phyloP scores from a whole-genome alignment of 345 rosid species.

The Toxicodendron radicans region DNA sequence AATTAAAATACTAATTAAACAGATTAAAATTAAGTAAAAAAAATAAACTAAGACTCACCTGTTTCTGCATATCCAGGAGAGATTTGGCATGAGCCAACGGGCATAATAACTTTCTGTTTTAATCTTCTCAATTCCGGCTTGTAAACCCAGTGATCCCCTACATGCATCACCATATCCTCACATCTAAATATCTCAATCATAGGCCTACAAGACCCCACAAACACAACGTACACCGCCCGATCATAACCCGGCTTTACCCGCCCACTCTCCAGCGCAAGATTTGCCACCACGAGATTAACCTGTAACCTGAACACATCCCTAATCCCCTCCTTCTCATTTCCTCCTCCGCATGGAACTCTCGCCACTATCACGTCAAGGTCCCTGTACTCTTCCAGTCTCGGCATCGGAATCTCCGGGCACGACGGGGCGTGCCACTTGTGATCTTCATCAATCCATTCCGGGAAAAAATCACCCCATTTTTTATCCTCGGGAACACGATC shows the following conservation, averaged over 20 bases:
- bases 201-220: constrained; percentile 70
- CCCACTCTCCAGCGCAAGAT: constrained; percentile 56
- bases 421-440: constrained; percentile 21
- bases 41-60: constrained; percentile 45
- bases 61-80: constrained; percentile 43
- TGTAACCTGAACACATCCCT: constrained; percentile 81
- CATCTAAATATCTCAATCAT: constrained; percentile 83
- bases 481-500: constrained; percentile 30
- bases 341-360: constrained; percentile 56
- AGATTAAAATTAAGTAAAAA: too few relatives aligned
- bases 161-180: constrained; percentile 58
- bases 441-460: constrained; percentile 73
- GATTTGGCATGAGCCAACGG: constrained; percentile 81
- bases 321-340: constrained; percentile 30
- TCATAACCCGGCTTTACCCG: constrained; percentile 10
- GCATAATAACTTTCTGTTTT: constrained; percentile 69
- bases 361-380: constrained; percentile 70
- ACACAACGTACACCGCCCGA: constrained; percentile 49
- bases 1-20: too few relatives aligned
- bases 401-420: constrained; percentile 82
- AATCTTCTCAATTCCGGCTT: constrained; percentile 53
- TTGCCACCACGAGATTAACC: constrained; percentile 75
- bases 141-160: constrained; percentile 66
- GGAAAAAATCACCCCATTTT: constrained; percentile 67
- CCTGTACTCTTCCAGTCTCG: constrained; percentile 32